phyloP scores from a whole-genome alignment of 352 stramenopile species.

The Aphanomyces invadans region DNA sequence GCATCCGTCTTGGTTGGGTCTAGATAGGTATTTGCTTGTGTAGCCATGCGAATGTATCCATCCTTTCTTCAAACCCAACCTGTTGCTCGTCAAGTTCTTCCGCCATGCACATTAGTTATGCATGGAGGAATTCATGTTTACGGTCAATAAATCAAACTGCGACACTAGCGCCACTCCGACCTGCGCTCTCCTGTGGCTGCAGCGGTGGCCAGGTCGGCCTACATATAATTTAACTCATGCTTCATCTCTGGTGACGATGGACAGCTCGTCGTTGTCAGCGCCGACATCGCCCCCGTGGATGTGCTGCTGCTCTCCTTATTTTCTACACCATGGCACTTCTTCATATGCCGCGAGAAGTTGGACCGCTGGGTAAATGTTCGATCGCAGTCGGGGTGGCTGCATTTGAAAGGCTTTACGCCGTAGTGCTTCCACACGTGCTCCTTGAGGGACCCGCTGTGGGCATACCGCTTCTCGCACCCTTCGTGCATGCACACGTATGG shows the following conservation, averaged over 20 bases:
- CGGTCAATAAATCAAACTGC: constrained; percentile 9
- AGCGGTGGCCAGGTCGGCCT: too few species aligned
- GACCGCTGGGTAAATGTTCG: constrained; percentile 32
- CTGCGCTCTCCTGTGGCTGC: too few species aligned
- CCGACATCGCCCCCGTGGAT: not conserved
- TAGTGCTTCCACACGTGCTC: constrained; percentile 41
- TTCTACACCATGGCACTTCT: constrained; percentile 16
- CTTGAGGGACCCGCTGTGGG: constrained; percentile 36
- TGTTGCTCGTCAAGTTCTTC: too few species aligned
- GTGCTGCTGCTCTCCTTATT: not conserved
- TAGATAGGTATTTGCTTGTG: too few species aligned
- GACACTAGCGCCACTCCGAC: too few species aligned
- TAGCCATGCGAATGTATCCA: too few species aligned
- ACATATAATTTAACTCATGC: constrained; percentile 14
- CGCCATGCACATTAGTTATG: not conserved
- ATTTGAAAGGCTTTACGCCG: constrained; percentile 37
- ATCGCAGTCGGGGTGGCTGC: constrained; percentile 29
- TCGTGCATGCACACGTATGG: constrained; percentile 32
- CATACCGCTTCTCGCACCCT: constrained; percentile 36
- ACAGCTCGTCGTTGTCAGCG: not conserved
- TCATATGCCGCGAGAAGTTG: constrained; percentile 22
- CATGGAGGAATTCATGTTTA: constrained; percentile 3
- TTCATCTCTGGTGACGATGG: not conserved
- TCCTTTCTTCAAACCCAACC: too few species aligned
- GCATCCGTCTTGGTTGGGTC: too few species aligned